These are phyloP conservation scores for Talaromyces sp. DNA, from an alignment of 2,329 filamentous ascomycete species.

Conservation along the genomic window DNA sequence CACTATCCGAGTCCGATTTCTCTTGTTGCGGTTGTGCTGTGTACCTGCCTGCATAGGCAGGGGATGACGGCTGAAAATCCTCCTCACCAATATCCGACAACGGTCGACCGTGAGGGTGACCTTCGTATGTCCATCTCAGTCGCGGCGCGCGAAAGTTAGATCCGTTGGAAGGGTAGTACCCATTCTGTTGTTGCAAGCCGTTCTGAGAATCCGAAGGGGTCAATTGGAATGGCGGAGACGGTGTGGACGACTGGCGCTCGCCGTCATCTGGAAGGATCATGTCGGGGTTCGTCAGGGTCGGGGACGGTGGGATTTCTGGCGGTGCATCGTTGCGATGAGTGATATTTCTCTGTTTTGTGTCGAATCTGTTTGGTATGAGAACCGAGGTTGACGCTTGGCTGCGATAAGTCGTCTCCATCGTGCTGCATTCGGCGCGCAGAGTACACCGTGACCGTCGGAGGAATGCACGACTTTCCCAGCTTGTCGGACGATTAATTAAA, in stretches of 20 bases:
- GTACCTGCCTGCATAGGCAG: constrained; percentile 19
- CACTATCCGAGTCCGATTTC: constrained; percentile 34
- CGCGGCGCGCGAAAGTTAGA: constrained; percentile 28
- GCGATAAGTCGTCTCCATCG: constrained; percentile 18
- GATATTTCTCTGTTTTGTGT: constrained; percentile 23
- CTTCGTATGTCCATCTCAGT: constrained; percentile 37
- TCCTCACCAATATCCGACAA: constrained; percentile 50
- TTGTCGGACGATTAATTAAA: neutral
- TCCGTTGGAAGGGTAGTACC: constrained; percentile 3
- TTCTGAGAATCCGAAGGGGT: constrained; percentile 34
- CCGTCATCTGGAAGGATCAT: constrained; percentile 82
- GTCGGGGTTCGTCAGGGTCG: constrained; percentile 87
- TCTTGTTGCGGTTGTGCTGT: constrained; percentile 35
- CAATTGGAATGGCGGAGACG: constrained; percentile 53
- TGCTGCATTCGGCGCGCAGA: constrained; percentile 11
- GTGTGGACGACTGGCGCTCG: constrained; percentile 47
- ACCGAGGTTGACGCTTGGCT: constrained; percentile 14
- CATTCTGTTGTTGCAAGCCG: constrained; percentile 14
- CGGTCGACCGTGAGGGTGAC: constrained; percentile 41
- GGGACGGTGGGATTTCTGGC: constrained; percentile 60
- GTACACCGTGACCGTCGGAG: neutral
- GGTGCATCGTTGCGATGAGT: constrained; percentile 15
- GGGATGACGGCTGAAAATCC: constrained; percentile 32
- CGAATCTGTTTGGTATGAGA: constrained; percentile 20
- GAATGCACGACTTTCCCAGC: constrained; percentile 5